These are phyloP conservation scores for Mallotus repandus DNA, from an alignment of 441 rosid species.

Conservation along the genomic window DNA sequence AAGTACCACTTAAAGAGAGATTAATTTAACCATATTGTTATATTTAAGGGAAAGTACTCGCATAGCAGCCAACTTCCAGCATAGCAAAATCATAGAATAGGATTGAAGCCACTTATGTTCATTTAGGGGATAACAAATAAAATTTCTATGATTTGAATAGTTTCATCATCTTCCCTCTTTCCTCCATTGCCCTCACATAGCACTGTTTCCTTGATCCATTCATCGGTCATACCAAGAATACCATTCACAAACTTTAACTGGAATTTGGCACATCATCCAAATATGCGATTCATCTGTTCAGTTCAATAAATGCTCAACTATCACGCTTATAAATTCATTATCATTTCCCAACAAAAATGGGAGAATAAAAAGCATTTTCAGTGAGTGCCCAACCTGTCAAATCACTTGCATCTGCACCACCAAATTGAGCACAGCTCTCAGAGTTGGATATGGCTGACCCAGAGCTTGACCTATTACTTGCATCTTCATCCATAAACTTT, in stretches of 20 bases:
- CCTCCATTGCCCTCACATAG: background rate
- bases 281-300: slow-evolving; percentile 4
- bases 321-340: background rate
- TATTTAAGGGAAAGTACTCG: background rate
- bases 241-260: background rate
- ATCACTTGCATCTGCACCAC: slow-evolving; percentile 76
- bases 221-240: background rate
- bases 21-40: background rate
- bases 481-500: slow-evolving; percentile 72
- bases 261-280: background rate
- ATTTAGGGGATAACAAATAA: background rate
- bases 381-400: slow-evolving; percentile 67
- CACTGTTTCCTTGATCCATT: background rate
- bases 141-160: background rate
- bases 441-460: slow-evolving; percentile 97
- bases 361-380: slow-evolving; percentile 5
- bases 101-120: slow-evolving; percentile 3
- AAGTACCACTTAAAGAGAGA: background rate
- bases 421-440: slow-evolving; percentile 90
- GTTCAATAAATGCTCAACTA: slow-evolving; percentile 1
- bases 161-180: slow-evolving; percentile 1
- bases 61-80: slow-evolving; percentile 17
- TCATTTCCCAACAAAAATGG: background rate
- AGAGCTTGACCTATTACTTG: slow-evolving; percentile 90
- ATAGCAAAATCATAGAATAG: slow-evolving; percentile 4